Percentiles rank a stretch among this genome's conserved stretches.
These are phyloP conservation scores for Crassisporium funariophilum DNA, from an alignment of 768 basidiomycete species.

Conservation along the genomic window DNA sequence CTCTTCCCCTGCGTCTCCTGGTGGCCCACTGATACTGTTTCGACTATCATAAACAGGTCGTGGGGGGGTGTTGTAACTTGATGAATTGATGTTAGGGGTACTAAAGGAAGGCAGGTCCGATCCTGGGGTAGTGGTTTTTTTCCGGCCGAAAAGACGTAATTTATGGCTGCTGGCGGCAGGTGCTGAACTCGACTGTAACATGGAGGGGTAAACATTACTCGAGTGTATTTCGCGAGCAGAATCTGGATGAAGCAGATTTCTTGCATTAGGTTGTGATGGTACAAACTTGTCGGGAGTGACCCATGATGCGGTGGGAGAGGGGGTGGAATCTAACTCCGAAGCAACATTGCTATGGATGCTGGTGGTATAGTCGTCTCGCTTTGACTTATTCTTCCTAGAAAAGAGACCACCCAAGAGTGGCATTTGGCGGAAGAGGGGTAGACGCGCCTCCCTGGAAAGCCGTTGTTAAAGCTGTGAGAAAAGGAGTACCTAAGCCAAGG, in stretches of 20 bases:
- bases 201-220: slow-evolving; percentile 25
- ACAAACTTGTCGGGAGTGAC: slow-evolving; percentile 32
- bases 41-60: slow-evolving; percentile 34
- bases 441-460: background rate
- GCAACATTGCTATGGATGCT: slow-evolving; percentile 21
- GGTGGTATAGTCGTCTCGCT: slow-evolving; percentile 20
- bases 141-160: slow-evolving; percentile 42
- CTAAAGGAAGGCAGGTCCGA: slow-evolving; percentile 9
- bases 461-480: slow-evolving; percentile 5
- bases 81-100: slow-evolving; percentile 18
- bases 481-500: background rate
- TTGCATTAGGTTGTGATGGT: slow-evolving; percentile 38
- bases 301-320: slow-evolving; percentile 35
- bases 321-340: slow-evolving; percentile 21
- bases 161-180: slow-evolving; percentile 28
- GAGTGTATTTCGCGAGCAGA: slow-evolving; percentile 18
- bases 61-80: slow-evolving; percentile 26
- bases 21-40: slow-evolving; percentile 39
- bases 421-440: slow-evolving; percentile 27
- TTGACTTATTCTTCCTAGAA: slow-evolving; percentile 35
- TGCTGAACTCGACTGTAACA: slow-evolving; percentile 20
- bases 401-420: slow-evolving; percentile 41
- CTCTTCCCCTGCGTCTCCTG: slow-evolving; percentile 40
- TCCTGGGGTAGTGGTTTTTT: slow-evolving; percentile 27
- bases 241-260: slow-evolving; percentile 25